These are phyloP conservation scores for Scheffersomyces titani DNA, from an alignment of 1,139 yeast species.

Conservation along the genomic window DNA sequence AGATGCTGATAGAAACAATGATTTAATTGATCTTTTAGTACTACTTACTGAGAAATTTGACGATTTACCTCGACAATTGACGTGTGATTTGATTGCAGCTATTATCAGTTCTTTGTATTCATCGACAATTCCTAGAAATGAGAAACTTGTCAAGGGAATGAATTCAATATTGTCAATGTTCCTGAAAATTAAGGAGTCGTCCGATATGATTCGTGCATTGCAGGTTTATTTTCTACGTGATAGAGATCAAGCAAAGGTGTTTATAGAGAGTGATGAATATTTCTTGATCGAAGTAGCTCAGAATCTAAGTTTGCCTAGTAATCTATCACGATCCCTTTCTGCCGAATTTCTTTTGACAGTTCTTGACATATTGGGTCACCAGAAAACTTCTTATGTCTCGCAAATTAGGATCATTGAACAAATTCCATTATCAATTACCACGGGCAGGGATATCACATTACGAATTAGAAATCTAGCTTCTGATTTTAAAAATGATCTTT, in stretches of 20 bases:
- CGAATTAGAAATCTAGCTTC: constrained; percentile 65
- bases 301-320: constrained; percentile 49
- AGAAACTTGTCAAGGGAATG: neutral
- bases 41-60: neutral
- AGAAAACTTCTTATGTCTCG: constrained; percentile 32
- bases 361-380: constrained; percentile 22
- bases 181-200: neutral
- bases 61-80: constrained; percentile 7
- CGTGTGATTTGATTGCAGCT: constrained; percentile 18
- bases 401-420: constrained; percentile 66
- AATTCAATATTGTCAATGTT: neutral
- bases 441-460: constrained; percentile 73
- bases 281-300: constrained; percentile 15
- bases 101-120: constrained; percentile 14
- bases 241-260: neutral
- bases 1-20: neutral
- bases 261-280: constrained; percentile 1
- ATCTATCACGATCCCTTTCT: constrained; percentile 47
- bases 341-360: constrained; percentile 40
- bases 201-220: neutral
- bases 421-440: constrained; percentile 66
- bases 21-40: neutral
- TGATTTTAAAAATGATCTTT: constrained; percentile 42
- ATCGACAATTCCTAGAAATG: constrained; percentile 1
- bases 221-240: neutral